A percentile compares a stretch with the other conserved stretches of the same genome.
These are phyloP conservation scores for Termitomyces titanicus DNA, from an alignment of 768 basidiomycete species.

Conservation along the genomic window DNA sequence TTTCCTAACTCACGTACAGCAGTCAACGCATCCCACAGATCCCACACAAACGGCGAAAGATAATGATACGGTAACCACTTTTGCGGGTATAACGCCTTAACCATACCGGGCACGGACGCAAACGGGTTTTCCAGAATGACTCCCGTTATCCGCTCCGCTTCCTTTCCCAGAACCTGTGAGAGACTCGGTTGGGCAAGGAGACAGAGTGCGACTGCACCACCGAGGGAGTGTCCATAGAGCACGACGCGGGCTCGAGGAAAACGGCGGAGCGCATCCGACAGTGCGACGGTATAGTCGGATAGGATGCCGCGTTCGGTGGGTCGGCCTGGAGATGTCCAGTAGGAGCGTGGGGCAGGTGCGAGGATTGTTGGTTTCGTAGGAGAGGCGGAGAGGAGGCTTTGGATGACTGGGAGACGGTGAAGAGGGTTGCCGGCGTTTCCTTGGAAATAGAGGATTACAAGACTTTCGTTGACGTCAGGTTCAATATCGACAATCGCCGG, in stretches of 20 bases:
- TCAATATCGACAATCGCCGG: too few species aligned
- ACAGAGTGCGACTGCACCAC: conserved; percentile 39
- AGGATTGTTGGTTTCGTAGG: background rate
- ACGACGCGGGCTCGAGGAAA: conserved; percentile 32
- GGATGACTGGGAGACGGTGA: conserved; percentile 40
- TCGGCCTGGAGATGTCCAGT: conserved; percentile 37
- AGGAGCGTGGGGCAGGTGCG: conserved; percentile 40
- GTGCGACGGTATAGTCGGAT: conserved; percentile 34
- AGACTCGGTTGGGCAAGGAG: conserved; percentile 27
- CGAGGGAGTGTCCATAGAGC: conserved; percentile 47
- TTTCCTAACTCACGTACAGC: conserved; percentile 15
- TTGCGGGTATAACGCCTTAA: conserved; percentile 42
- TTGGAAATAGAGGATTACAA: conserved; percentile 23
- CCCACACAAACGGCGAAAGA: conserved; percentile 38
- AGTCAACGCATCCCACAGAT: conserved; percentile 41
- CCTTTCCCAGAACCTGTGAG: background rate
- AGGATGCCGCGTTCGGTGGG: conserved; percentile 38
- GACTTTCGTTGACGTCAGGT: background rate
- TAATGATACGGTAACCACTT: conserved; percentile 48
- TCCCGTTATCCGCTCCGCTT: conserved; percentile 24
- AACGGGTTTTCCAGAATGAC: conserved; percentile 50
- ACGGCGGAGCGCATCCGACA: conserved; percentile 25
- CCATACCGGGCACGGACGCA: conserved; percentile 42
- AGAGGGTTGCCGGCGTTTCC: conserved; percentile 48
- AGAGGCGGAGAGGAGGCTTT: background rate